Evolutionary conservation across 2,329 filamentous ascomycete genomes (phyloP), one percentile per base, ranked within the genome.

Genomic region (Tolypocladium tundrense): DNA sequence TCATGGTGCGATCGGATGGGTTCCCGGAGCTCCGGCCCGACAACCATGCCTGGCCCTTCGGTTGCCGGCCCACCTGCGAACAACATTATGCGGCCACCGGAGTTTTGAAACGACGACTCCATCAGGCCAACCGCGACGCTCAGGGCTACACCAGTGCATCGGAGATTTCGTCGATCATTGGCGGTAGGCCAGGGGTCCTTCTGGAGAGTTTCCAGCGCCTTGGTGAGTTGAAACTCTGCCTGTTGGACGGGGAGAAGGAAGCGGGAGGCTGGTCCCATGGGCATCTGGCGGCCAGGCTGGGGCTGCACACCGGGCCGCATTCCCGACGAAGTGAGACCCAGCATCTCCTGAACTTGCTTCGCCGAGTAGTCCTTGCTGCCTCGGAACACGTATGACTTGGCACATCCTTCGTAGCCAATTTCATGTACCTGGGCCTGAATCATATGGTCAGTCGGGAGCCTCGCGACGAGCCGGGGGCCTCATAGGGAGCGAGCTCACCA

Each of bases 331-430:
- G 87, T 80, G 57, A 97, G 80, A 35, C 92, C 94, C 55, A 99
- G 86, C 94, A 99, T 99, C 70, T 99, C 94, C 73, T 97, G 93
- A n/a, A 99, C 91, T 72, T 97, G 92, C 77, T 97, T 97, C 57
- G 92, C 90, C n/a, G 87, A 83, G 73, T 99, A 99, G 69, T 99
- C 94, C 79, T 97, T 99, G 79, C 87, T 97, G 43, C 94, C 94
- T 58, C 93, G 86, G 81, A 99, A 99, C 48, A 99, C 94, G 68
- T 97, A 99, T 7, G 93, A 97, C 76, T 97, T 99, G 63, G 94
- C 91, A 74, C 94, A 99, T 75, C 97, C 94, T 57, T 90, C 92
- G 71, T 99, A 99, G 57, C 94, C 94, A 65, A 99, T 90, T 75
- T 99, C 94, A 71, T 99, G 94, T 21, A 99, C 91, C 83, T 97